Evolutionary conservation across 495 filamentous ascomycete species (phyloP), one percentile per base, ranked within the genome.

Genomic region (Diplogelasinospora grovesii): DNA sequence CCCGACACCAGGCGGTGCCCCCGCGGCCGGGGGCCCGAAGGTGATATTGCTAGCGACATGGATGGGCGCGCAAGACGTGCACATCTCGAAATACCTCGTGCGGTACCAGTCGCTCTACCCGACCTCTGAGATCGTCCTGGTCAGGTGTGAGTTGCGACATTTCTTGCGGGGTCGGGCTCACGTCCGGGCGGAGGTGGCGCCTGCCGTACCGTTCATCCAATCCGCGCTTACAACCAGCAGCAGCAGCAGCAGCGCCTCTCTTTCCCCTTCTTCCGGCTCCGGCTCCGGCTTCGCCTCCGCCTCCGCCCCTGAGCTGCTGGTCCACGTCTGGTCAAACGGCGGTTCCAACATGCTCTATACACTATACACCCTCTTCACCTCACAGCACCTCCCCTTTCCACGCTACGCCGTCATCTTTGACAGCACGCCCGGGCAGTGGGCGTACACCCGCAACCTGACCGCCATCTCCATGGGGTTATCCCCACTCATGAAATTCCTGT

Each of bases 271-370:
- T 13, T 28, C 26, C 26, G 21, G 16, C 4, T 2, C 16, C 27
- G n/a, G 34, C 10, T 14, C 56, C 45, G n/a, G n/a, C n/a, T n/a
- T n/a, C n/a, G n/a, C n/a, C n/a, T n/a, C n/a, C n/a, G n/a, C n/a
- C n/a, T n/a, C n/a, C n/a, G n/a, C n/a, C n/a, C 40, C 66, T 3
- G 42, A 64, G 36, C 48, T 71, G 5, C 46, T 68, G 3, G 47
- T 65, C 43, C 68, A 73, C 46, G 24, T 59, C 31, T 69, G 63
- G 45, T 70, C 66, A 30, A 70, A 69, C 54, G 69, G 68, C 36
- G 69, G 69, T 13, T 47, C 50, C 18, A 22, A 45, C n/a, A 48
- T 52, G 2, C 52, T 63, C 9, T 42, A 31, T 6, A 39, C 41
- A 2, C 23, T 69, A 0, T 60, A 59, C 18, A 38, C 37, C 22